Evolutionary conservation across 2,329 filamentous ascomycete species (phyloP).

Genomic region (Nigrospora osmanthi): DNA sequence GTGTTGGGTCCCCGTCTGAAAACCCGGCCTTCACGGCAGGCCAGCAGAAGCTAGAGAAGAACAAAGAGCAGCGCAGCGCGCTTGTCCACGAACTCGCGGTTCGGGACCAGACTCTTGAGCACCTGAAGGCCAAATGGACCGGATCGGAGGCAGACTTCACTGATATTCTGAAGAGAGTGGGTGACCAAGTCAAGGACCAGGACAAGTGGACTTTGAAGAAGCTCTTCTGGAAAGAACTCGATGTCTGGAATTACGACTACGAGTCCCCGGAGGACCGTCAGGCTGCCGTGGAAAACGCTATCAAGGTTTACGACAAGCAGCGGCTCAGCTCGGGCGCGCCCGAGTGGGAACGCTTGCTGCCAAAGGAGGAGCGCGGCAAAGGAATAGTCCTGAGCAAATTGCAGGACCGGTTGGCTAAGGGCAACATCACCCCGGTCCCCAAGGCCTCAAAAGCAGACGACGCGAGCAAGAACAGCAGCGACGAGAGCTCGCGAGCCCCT

Average conservation of each 20-base stretch:
- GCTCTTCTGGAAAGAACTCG: slow-evolving; percentile 54
- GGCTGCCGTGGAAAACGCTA: slow-evolving; percentile 52
- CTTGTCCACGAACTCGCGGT: slow-evolving; percentile 56
- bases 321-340: slow-evolving; percentile 46
- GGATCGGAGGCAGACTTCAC: slow-evolving; percentile 47
- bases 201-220: slow-evolving; percentile 48
- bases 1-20: slow-evolving; percentile 50
- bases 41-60: slow-evolving; percentile 42
- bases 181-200: slow-evolving; percentile 31
- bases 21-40: slow-evolving; percentile 41
- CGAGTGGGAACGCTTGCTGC: slow-evolving; percentile 55
- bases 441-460: slow-evolving; percentile 35
- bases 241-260: slow-evolving; percentile 57
- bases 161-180: slow-evolving; percentile 49
- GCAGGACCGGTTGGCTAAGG: slow-evolving; percentile 50
- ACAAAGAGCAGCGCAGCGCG: slow-evolving; percentile 43
- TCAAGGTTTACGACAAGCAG: slow-evolving; percentile 51
- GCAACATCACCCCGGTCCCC: slow-evolving; percentile 35
- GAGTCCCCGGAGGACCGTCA: slow-evolving; percentile 45
- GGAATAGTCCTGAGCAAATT: slow-evolving; percentile 55
- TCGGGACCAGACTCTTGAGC: slow-evolving; percentile 39
- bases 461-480: slow-evolving; percentile 31
- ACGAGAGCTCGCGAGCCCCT: slow-evolving; percentile 26
- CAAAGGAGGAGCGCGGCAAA: slow-evolving; percentile 48
- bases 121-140: slow-evolving; percentile 41